Percentiles rank a stretch among this genome's conserved stretches.
Conservation (phyloP, 768 basidiomycete genomes). For the Exidia glandulosa region DNA sequence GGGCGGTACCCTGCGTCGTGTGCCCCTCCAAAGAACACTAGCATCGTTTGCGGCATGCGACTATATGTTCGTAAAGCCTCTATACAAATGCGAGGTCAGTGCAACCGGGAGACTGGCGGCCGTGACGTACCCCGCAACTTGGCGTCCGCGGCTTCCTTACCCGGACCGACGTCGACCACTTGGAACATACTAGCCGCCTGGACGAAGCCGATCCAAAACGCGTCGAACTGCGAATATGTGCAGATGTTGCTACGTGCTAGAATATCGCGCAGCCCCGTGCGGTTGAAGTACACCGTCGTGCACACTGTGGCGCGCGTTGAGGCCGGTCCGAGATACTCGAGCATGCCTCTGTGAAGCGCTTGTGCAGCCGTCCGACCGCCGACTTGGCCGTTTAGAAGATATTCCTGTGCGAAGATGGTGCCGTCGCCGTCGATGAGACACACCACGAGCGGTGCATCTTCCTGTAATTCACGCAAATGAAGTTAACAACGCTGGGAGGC, state of each 20-base stretch:
- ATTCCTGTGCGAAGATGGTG: slow-evolving; percentile 43
- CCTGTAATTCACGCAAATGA: slow-evolving; percentile 21
- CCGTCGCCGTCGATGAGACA: slow-evolving; percentile 56
- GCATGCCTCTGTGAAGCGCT: slow-evolving; percentile 25
- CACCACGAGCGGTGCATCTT: slow-evolving; percentile 53
- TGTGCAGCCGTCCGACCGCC: slow-evolving; percentile 50
- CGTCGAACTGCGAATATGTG: slow-evolving; percentile 53
- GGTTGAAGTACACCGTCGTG: not conserved
- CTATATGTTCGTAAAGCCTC: slow-evolving; percentile 63
- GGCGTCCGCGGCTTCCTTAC: slow-evolving; percentile 65
- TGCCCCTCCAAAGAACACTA: slow-evolving; percentile 52
- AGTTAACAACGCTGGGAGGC: not conserved
- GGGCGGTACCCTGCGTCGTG: slow-evolving; percentile 66
- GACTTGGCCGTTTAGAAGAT: slow-evolving; percentile 42
- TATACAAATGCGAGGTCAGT: slow-evolving; percentile 14
- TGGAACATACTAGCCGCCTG: slow-evolving; percentile 55
- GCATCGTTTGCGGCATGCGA: slow-evolving; percentile 49
- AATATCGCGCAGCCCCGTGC: not conserved
- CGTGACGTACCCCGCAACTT: slow-evolving; percentile 63
- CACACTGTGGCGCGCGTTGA: not conserved
- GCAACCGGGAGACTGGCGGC: not conserved
- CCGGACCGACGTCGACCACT: slow-evolving; percentile 59
- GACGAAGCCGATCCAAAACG: slow-evolving; percentile 51
- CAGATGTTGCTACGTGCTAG: slow-evolving; percentile 46
- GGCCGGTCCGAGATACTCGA: no score